Evolutionary conservation across 164 flowering plant genomes (phyloP).

Genomic region (Paratinospora sagittata): DNA sequence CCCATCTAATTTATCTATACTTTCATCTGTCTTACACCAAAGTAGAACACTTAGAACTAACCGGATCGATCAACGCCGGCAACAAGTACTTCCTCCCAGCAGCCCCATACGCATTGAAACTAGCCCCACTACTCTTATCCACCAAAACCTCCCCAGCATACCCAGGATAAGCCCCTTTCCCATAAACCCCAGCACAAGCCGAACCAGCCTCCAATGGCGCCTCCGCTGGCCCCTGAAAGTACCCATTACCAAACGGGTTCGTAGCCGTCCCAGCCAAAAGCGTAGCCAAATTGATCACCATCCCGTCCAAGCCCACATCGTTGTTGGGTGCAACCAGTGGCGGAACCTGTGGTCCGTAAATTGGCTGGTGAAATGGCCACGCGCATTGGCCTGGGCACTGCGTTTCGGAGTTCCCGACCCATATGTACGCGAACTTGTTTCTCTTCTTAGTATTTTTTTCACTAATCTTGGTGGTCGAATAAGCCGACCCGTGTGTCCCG

Average conservation of each 20-base stretch:
- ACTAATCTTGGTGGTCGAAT: too few species aligned
- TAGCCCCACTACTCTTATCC: conserved; percentile 22
- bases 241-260: conserved; percentile 28
- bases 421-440: conserved; percentile 22
- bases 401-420: conserved; percentile 32
- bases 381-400: conserved; percentile 36
- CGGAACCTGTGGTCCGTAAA: too few species aligned
- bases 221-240: conserved; percentile 25
- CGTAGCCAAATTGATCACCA: conserved; percentile 26
- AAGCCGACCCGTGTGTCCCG: conserved; percentile 30
- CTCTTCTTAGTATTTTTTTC: too few species aligned
- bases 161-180: too few species aligned
- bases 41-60: conserved; percentile 19
- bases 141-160: conserved; percentile 28
- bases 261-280: conserved; percentile 29
- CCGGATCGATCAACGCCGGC: conserved; percentile 27
- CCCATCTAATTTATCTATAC: too few species aligned
- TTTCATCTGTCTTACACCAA: too few species aligned
- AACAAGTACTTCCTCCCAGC: conserved; percentile 25
- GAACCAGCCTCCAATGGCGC: conserved; percentile 32
- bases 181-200: conserved; percentile 29
- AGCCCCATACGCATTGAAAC: conserved; percentile 29
- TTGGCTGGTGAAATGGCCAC: conserved; percentile 36
- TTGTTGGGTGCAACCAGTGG: conserved; percentile 27
- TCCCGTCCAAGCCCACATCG: conserved; percentile 34